phyloP scores from a whole-genome alignment of 352 stramenopile genomes.

The Blastocystis sp. region DNA sequence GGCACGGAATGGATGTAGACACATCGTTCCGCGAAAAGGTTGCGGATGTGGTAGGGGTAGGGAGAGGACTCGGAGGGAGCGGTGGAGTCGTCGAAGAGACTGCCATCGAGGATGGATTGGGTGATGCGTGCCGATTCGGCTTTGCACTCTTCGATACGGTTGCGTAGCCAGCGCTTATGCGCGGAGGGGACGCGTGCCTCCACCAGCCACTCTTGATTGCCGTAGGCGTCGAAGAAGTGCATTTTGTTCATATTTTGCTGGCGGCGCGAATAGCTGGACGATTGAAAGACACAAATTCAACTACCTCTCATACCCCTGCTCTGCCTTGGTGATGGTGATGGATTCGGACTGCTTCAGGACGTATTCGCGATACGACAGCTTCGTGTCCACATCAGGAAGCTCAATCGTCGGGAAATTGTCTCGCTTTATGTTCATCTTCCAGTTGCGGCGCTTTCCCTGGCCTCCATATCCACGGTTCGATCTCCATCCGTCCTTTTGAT shows the following conservation, averaged over 20 bases:
- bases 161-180: not conserved
- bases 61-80: not conserved
- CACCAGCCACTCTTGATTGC: slow-evolving; percentile 46
- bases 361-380: slow-evolving; percentile 49
- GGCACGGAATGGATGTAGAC: slow-evolving; percentile 46
- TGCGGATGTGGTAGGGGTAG: not conserved
- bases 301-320: slow-evolving; percentile 35
- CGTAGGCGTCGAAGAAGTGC: slow-evolving; percentile 24
- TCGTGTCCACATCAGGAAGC: not conserved
- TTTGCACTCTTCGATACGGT: not conserved
- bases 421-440: not conserved
- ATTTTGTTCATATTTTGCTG: slow-evolving; percentile 44
- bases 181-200: not conserved
- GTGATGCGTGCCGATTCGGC: not conserved
- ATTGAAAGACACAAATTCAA: not conserved
- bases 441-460: not conserved
- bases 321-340: slow-evolving; percentile 29
- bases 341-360: not conserved
- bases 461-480: not conserved
- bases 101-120: not conserved
- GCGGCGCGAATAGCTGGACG: not conserved
- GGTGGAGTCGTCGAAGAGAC: not conserved
- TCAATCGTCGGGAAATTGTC: slow-evolving; percentile 8
- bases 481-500: not conserved
- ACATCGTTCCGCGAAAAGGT: slow-evolving; percentile 22